Conservation (phyloP, 208 protist genomes). For the Balamuthia mandrillaris region DNA sequence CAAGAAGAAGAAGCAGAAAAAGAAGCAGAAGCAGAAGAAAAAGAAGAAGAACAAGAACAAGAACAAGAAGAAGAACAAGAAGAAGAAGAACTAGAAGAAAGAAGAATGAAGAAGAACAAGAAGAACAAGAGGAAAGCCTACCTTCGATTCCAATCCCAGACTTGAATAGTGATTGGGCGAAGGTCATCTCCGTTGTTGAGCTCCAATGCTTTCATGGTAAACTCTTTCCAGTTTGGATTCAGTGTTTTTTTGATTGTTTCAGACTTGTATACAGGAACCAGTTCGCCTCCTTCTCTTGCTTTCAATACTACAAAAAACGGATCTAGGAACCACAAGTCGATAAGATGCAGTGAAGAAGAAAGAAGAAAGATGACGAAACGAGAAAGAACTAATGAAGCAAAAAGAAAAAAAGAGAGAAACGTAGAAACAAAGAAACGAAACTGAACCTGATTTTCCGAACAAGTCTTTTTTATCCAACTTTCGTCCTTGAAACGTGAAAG, state of each 20-base stretch:
- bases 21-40: background rate
- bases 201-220: background rate
- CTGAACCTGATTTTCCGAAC: constrained; percentile 7
- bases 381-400: too few relatives aligned
- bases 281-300: background rate
- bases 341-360: too few relatives aligned
- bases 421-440: too few relatives aligned
- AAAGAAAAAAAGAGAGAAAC: too few relatives aligned
- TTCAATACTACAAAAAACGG: constrained; percentile 19
- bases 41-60: background rate
- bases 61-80: background rate
- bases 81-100: background rate
- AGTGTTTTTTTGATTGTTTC: constrained; percentile 31
- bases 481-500: background rate
- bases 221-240: background rate
- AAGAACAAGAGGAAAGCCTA: background rate
- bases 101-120: background rate
- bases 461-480: background rate
- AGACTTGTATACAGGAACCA: constrained; percentile 22
- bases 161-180: background rate
- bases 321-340: too few relatives aligned
- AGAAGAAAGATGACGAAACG: too few relatives aligned
- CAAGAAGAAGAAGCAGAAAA: too few relatives aligned
- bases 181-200: constrained; percentile 21
- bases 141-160: constrained; percentile 36